Percentiles rank a stretch among this genome's conserved stretches.
Conservation (phyloP, 78 protist genomes). For the Emiliania huxleyi region DNA sequence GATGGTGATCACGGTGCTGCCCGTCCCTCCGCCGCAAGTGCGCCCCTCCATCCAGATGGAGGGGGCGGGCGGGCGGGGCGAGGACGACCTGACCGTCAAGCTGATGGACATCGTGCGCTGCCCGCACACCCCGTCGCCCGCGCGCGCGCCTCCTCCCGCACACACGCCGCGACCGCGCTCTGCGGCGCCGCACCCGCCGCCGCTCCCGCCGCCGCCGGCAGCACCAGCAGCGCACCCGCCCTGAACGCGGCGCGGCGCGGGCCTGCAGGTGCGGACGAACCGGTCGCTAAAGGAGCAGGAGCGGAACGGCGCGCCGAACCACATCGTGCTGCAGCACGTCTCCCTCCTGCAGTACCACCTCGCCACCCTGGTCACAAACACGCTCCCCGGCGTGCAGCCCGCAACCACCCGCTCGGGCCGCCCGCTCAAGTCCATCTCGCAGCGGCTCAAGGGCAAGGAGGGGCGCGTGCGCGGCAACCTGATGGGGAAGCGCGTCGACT, state of each 20-base stretch:
- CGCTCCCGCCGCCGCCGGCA: too few species aligned
- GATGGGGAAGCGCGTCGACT: slow-evolving; percentile 99
- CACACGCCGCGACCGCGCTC: too few species aligned
- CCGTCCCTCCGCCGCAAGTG: slow-evolving; percentile 98
- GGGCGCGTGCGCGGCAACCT: slow-evolving; percentile 98
- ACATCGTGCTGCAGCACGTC: not conserved
- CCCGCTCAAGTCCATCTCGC: slow-evolving; percentile 94
- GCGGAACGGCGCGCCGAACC: slow-evolving; percentile 55
- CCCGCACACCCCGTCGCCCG: too few species aligned
- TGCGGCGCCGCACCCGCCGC: too few species aligned
- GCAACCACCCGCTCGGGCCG: slow-evolving; percentile 82
- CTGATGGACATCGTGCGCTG: slow-evolving; percentile 86
- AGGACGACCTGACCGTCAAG: slow-evolving; percentile 85
- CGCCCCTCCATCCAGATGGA: slow-evolving; percentile 91
- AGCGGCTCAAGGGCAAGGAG: slow-evolving; percentile 98
- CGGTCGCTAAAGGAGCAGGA: slow-evolving; percentile 56
- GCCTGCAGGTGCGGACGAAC: too few species aligned
- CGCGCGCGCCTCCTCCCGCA: too few species aligned
- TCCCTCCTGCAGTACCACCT: slow-evolving; percentile 77
- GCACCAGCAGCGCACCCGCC: too few species aligned
- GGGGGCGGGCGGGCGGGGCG: slow-evolving; percentile 18
- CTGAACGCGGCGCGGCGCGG: too few species aligned
- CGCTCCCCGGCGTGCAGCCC: slow-evolving; percentile 73
- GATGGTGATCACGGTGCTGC: slow-evolving; percentile 90
- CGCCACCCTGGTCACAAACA: slow-evolving; percentile 92